A percentile compares a stretch with the other conserved stretches of the same genome.
These are phyloP conservation scores for Aspergillus novofumigatus DNA, from an alignment of 2,329 filamentous ascomycete genomes.

Conservation along the genomic window DNA sequence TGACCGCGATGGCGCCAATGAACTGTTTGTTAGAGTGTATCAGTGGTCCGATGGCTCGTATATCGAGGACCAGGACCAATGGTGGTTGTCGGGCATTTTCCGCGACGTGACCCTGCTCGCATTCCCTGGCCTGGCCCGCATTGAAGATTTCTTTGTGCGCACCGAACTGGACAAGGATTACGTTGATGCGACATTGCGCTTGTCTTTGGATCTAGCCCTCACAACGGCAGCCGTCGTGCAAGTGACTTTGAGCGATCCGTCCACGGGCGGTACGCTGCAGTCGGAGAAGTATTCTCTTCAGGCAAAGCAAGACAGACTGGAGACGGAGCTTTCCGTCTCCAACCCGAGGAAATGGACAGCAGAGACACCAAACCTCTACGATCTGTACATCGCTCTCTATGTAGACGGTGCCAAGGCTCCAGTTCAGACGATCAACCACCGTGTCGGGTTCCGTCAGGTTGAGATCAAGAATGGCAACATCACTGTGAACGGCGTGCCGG, in stretches of 20 bases:
- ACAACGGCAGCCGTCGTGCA: conserved; percentile 20
- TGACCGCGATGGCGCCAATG: conserved; percentile 42
- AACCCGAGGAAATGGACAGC: conserved; percentile 64
- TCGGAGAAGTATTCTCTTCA: neutral
- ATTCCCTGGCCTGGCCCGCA: conserved; percentile 48
- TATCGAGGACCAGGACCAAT: conserved; percentile 66
- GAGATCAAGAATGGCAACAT: conserved; percentile 51
- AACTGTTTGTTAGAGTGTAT: conserved; percentile 62
- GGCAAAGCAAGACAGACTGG: conserved; percentile 24
- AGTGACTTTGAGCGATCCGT: conserved; percentile 1
- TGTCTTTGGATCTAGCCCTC: conserved; percentile 42
- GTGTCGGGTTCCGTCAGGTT: conserved; percentile 60
- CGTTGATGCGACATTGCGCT: conserved; percentile 47
- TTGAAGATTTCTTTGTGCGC: conserved; percentile 58
- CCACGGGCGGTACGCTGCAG: conserved; percentile 10
- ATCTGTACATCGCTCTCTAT: conserved; percentile 26
- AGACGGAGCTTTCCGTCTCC: conserved; percentile 40
- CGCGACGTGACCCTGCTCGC: conserved; percentile 62
- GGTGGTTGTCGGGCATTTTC: conserved; percentile 65
- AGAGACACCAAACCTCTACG: conserved; percentile 61
- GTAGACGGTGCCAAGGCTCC: neutral
- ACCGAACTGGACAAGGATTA: conserved; percentile 53
- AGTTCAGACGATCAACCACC: conserved; percentile 43
- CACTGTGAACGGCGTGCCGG: conserved; percentile 57
- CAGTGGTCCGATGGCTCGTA: conserved; percentile 67